Evolutionary conservation across 1,284 basidiomycete species (phyloP).

Genomic region (Cronartium quercuum): DNA sequence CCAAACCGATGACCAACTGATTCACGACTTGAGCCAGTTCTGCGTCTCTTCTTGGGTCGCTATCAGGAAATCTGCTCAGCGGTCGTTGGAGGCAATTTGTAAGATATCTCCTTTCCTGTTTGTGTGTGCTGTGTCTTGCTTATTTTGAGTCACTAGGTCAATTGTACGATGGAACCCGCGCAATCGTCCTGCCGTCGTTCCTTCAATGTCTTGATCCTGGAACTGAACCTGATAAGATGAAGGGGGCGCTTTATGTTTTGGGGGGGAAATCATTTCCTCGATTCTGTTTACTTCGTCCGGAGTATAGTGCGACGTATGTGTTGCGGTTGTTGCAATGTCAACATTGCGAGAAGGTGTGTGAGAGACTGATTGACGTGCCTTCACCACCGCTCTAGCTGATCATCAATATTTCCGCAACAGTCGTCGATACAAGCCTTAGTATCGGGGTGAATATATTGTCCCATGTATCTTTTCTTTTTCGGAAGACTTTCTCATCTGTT

Average conservation of each 20-base stretch:
- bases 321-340: slow-evolving; percentile 72
- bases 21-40: slow-evolving; percentile 21
- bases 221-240: slow-evolving; percentile 86
- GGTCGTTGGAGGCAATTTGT: slow-evolving; percentile 26
- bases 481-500: slow-evolving; percentile 33
- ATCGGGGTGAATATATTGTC: slow-evolving; percentile 42
- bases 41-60: slow-evolving; percentile 20
- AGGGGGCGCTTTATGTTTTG: slow-evolving; percentile 84
- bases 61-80: slow-evolving; percentile 30
- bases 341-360: slow-evolving; percentile 75
- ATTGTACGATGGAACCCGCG: slow-evolving; percentile 25
- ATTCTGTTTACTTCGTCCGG: slow-evolving; percentile 58
- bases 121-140: not conserved
- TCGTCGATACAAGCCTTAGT: slow-evolving; percentile 84
- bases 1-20: slow-evolving; percentile 22
- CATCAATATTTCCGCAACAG: slow-evolving; percentile 4
- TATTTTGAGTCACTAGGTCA: not conserved
- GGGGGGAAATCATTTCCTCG: slow-evolving; percentile 67
- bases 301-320: slow-evolving; percentile 63
- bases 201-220: slow-evolving; percentile 52
- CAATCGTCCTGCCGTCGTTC: not conserved
- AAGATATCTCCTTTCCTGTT: not conserved
- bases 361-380: not conserved
- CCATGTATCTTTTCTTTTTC: slow-evolving; percentile 48
- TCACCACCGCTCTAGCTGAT: not conserved